Evolutionary conservation across 768 basidiomycete genomes (phyloP), one percentile per base, ranked within the genome.

Genomic region (Serendipita vermifera): DNA sequence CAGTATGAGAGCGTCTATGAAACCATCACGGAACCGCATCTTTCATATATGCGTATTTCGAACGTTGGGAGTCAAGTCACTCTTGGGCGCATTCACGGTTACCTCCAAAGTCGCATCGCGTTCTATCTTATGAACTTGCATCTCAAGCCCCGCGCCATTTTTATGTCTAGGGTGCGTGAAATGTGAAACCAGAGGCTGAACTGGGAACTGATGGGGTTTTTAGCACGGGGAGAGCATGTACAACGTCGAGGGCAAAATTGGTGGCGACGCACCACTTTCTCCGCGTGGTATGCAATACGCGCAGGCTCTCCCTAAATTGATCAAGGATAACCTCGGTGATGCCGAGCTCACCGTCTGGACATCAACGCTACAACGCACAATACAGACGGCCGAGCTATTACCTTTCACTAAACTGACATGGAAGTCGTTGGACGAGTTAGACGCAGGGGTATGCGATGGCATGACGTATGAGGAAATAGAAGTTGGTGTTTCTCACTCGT

Each of bases 401-500:
- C 82, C 85, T 1, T 97, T 90, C 65, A 75, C 83, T 41, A 96
- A 98, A 63, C 72, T 98, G 60, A 97, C 94, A 2, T 99, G 96
- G 96, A 99, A 99, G 68, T 91, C 90, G 1, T 71, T 99, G 54
- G 96, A 99, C 64, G 96, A 99, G 69, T 75, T 99, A 24, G 96
- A 99, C 67, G 96, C 96, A 5, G 96, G 96, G 24, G 96, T 99
- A 32, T 99, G 96, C 64, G 96, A 99, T 69, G 96, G 85, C 14
- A 98, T 99, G 96, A 98, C 96, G 3, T 99, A 99, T 63, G 85
- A 90, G 72, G 94, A 98, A 75, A 98, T 99, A 57, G 93, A 93
- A 77, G 93, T 88, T 56, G 33, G 72, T 64, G 48, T n/a, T n/a
- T n/a, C 31, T 56, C 35, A 22, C 51, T 14, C 40, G 17, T 22